Percentiles rank a stretch among this genome's conserved stretches.
Evolutionary conservation across 2,329 filamentous ascomycete genomes (phyloP).

Genomic region (Apiospora malaysiana): DNA sequence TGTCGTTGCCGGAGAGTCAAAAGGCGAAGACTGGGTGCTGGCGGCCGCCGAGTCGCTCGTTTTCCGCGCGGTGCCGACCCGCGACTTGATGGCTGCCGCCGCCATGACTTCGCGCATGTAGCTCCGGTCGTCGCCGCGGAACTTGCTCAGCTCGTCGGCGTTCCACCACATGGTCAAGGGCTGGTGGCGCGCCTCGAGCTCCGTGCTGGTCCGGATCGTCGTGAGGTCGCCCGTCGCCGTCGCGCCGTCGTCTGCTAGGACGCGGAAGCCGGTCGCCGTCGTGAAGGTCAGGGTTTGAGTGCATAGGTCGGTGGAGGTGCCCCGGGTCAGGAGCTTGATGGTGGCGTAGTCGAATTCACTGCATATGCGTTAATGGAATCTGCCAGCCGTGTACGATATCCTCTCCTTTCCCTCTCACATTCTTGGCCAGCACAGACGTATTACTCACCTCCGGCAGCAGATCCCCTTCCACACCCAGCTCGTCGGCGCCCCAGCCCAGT

Average conservation of each 20-base stretch:
- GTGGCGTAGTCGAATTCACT: neutral
- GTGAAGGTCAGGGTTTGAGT: neutral
- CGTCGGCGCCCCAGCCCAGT: neutral
- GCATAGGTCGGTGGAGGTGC: neutral
- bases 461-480: constrained; percentile 4
- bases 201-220: neutral
- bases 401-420: neutral
- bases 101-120: neutral
- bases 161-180: constrained; percentile 9
- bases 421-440: no score
- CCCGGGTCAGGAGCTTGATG: neutral
- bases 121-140: neutral
- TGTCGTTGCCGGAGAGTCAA: no score
- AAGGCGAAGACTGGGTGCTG: no score
- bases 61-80: neutral
- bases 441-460: neutral
- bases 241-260: neutral
- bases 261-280: neutral
- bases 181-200: constrained; percentile 6
- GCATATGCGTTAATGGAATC: neutral
- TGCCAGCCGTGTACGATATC: neutral
- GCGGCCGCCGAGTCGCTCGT: neutral
- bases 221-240: neutral
- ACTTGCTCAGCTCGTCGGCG: neutral
- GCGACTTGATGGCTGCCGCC: neutral